A percentile compares a stretch with the other conserved stretches of the same genome.
These are phyloP conservation scores for Guyanaporus albipodus DNA, from an alignment of 768 basidiomycete species.

Conservation along the genomic window DNA sequence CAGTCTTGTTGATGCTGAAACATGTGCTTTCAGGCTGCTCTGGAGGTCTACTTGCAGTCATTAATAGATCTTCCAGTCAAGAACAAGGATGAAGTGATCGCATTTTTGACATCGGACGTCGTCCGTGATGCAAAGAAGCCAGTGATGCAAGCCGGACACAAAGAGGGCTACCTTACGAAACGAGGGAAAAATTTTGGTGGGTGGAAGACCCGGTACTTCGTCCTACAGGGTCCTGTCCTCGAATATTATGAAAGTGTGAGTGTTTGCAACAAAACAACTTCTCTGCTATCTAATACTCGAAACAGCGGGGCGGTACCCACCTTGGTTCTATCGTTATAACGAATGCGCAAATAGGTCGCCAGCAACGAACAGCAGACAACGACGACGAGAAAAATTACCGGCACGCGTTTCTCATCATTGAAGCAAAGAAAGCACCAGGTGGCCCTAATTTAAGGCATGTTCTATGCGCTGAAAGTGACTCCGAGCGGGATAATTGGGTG, in stretches of 20 bases:
- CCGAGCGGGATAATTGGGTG: slow-evolving; percentile 92
- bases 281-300: slow-evolving; percentile 11
- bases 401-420: slow-evolving; percentile 96
- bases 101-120: slow-evolving; percentile 89
- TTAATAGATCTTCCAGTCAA: slow-evolving; percentile 79
- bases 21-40: slow-evolving; percentile 45
- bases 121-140: slow-evolving; percentile 72
- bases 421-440: slow-evolving; percentile 69
- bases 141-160: slow-evolving; percentile 77
- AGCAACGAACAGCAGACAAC: slow-evolving; percentile 60
- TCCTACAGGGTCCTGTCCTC: slow-evolving; percentile 82
- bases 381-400: slow-evolving; percentile 93
- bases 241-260: slow-evolving; percentile 96
- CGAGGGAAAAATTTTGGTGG: slow-evolving; percentile 97
- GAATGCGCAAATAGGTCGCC: slow-evolving; percentile 95
- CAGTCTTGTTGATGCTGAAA: slow-evolving; percentile 4
- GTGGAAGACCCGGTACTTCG: slow-evolving; percentile 95
- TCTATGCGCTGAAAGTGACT: slow-evolving; percentile 93
- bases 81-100: slow-evolving; percentile 85
- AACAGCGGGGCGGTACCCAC: slow-evolving; percentile 83
- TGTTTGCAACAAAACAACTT: slow-evolving; percentile 18
- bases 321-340: slow-evolving; percentile 87
- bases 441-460: slow-evolving; percentile 81
- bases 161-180: slow-evolving; percentile 95
- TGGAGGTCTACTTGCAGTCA: slow-evolving; percentile 85